Evolutionary conservation across 768 basidiomycete genomes (phyloP).

Genomic region (Tricholoma furcatifolium): DNA sequence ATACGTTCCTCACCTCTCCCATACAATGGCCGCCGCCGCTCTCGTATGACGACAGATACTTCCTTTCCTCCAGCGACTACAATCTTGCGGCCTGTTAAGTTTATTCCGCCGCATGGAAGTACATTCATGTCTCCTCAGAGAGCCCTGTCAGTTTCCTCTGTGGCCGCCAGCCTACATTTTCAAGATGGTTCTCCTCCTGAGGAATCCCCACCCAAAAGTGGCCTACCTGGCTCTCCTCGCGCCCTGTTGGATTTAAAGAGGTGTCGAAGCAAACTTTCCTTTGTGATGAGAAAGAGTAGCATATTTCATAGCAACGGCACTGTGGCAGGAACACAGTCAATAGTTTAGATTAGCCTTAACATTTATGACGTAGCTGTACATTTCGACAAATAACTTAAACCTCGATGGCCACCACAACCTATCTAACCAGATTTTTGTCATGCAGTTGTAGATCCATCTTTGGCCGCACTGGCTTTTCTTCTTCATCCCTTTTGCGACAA

Average conservation of each 20-base stretch:
- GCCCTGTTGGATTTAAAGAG: too few relatives aligned
- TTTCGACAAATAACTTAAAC: background rate
- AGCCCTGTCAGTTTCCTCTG: conserved; percentile 14
- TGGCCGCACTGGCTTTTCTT: conserved; percentile 1
- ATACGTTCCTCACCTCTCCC: background rate
- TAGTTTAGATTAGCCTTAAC: too few relatives aligned
- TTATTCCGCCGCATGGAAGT: too few relatives aligned
- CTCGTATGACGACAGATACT: background rate
- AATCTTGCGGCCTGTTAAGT: background rate
- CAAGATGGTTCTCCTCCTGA: conserved; percentile 1
- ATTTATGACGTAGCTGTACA: background rate
- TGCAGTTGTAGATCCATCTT: conserved; percentile 3
- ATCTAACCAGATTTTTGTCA: conserved; percentile 2
- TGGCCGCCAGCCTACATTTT: conserved; percentile 14
- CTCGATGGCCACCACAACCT: conserved; percentile 1
- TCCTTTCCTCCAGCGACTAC: background rate
- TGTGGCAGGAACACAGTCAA: too few relatives aligned
- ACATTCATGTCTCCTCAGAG: conserved; percentile 9
- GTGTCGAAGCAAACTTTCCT: too few relatives aligned
- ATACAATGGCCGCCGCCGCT: background rate
- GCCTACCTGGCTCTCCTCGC: conserved; percentile 23
- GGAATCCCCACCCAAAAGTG: conserved; percentile 21
- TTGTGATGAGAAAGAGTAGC: too few relatives aligned
- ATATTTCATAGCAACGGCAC: too few relatives aligned
- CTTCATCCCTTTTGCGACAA: conserved; percentile 3